These are phyloP conservation scores for Penicillium goetzii DNA, from an alignment of 495 filamentous ascomycete species.

Conservation along the genomic window DNA sequence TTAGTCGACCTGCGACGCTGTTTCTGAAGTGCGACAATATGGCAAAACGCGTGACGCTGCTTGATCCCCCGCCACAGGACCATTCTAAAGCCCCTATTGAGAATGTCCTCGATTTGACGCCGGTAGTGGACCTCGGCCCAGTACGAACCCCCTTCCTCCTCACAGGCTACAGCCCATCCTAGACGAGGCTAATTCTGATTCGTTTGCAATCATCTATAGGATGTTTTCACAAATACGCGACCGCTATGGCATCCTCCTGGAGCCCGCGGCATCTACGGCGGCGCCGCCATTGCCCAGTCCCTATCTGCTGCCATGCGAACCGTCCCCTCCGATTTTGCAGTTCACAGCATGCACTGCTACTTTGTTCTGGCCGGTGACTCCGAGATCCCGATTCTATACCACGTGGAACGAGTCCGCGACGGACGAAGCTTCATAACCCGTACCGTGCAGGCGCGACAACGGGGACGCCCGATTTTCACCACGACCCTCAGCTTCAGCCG, in stretches of 20 bases:
- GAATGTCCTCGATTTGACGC: constrained; percentile 83
- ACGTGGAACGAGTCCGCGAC: constrained; percentile 89
- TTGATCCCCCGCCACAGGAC: constrained; percentile 73
- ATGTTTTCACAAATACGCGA: constrained; percentile 91
- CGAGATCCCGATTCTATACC: constrained; percentile 84
- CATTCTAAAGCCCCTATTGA: constrained; percentile 79
- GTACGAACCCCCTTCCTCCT: constrained; percentile 47
- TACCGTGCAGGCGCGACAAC: constrained; percentile 90
- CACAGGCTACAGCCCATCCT: neutral
- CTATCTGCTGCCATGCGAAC: constrained; percentile 87
- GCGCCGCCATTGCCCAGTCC: constrained; percentile 89
- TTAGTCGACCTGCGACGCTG: neutral
- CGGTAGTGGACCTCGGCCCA: constrained; percentile 77
- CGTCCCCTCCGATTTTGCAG: constrained; percentile 74
- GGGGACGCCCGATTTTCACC: constrained; percentile 90
- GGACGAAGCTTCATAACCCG: constrained; percentile 92
- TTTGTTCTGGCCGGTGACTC: constrained; percentile 90
- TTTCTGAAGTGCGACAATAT: constrained; percentile 19
- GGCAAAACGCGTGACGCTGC: constrained; percentile 63
- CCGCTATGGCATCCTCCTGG: constrained; percentile 89
- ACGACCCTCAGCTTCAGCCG: constrained; percentile 87
- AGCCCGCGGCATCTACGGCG: constrained; percentile 91
- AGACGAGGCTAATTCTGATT: constrained; percentile 12
- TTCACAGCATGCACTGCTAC: constrained; percentile 98
- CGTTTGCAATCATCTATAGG: constrained; percentile 46